Conservation (phyloP, 2,329 filamentous ascomycete genomes). For the Fusarium annulatum region DNA sequence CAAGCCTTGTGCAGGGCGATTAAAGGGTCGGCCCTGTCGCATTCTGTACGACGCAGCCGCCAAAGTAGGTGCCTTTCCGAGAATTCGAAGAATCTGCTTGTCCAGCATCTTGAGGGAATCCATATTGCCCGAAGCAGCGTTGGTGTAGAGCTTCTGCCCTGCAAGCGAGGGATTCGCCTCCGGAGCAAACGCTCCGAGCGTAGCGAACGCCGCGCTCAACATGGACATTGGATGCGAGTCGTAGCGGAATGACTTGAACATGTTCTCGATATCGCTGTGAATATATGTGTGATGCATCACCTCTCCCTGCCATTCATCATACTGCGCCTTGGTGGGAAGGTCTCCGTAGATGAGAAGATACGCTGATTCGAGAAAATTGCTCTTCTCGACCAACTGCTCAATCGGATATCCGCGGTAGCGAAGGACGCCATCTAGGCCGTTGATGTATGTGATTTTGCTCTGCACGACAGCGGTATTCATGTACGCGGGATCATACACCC, state of each 20-base stretch:
- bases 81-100: conserved; percentile 63
- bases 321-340: conserved; percentile 57
- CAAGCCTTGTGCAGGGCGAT: conserved; percentile 58
- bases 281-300: conserved; percentile 64
- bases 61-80: conserved; percentile 63
- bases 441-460: conserved; percentile 64
- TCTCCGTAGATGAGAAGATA: conserved; percentile 64
- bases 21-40: conserved; percentile 63
- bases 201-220: conserved; percentile 61
- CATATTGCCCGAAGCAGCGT: conserved; percentile 55
- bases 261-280: conserved; percentile 61
- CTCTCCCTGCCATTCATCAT: conserved; percentile 57
- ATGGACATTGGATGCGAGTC: conserved; percentile 65
- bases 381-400: conserved; percentile 61
- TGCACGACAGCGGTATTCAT: conserved; percentile 64
- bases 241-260: conserved; percentile 63
- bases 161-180: conserved; percentile 62
- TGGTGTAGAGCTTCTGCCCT: conserved; percentile 62
- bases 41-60: conserved; percentile 64
- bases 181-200: conserved; percentile 61
- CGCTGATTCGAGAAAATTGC: conserved; percentile 61
- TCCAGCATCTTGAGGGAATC: conserved; percentile 58
- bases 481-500: conserved; percentile 63
- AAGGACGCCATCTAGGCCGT: conserved; percentile 62
- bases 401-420: conserved; percentile 65